These are phyloP conservation scores for Epichloe typhina DNA, from an alignment of 2,329 filamentous ascomycete species.

Conservation along the genomic window DNA sequence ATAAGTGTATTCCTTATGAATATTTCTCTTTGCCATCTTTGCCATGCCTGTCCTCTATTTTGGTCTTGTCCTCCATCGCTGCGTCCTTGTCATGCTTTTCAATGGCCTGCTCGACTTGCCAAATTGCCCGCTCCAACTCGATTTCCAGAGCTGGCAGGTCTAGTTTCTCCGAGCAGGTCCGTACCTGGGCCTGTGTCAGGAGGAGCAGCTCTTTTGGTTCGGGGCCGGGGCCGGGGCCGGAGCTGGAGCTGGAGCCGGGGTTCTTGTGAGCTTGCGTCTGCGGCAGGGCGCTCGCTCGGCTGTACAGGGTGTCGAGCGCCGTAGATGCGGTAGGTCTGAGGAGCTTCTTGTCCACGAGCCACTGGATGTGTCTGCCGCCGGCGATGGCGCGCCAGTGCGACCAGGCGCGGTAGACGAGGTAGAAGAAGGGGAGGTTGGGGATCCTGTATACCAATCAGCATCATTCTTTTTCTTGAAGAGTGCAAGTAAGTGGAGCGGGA, in stretches of 20 bases:
- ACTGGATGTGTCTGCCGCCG: conserved; percentile 75
- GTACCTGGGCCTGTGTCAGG: conserved; percentile 39
- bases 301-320: conserved; percentile 63
- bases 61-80: neutral
- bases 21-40: neutral
- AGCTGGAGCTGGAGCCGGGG: neutral
- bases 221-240: too few species aligned
- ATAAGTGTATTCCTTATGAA: neutral
- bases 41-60: neutral
- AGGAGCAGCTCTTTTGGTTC: conserved; percentile 22
- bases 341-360: conserved; percentile 62
- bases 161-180: conserved; percentile 45
- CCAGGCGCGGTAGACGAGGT: conserved; percentile 81
- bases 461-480: neutral
- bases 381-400: conserved; percentile 79
- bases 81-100: conserved; percentile 18
- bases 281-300: conserved; percentile 23
- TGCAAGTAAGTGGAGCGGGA: neutral
- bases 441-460: conserved; percentile 37
- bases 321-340: conserved; percentile 52
- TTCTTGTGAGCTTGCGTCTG: neutral
- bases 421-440: conserved; percentile 95
- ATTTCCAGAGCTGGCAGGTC: conserved; percentile 56
- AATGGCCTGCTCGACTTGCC: conserved; percentile 50
- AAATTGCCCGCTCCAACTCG: conserved; percentile 63